These are phyloP conservation scores for Sarocladiaceae sp. DNA, from an alignment of 2,329 filamentous ascomycete genomes.

Conservation along the genomic window DNA sequence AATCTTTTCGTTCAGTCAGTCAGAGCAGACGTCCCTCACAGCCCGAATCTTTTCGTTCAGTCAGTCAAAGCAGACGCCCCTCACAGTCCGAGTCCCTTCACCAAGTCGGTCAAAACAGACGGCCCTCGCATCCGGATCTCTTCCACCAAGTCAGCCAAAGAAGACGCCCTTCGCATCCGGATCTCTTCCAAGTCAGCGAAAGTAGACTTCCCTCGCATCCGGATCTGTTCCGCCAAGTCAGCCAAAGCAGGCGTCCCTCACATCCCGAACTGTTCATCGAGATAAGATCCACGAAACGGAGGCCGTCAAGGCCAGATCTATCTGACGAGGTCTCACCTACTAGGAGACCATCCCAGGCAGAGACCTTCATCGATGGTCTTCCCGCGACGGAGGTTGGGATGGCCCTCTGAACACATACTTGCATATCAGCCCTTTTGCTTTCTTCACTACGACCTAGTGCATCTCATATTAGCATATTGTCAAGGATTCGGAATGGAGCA, in stretches of 20 bases:
- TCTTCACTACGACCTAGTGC: too few relatives aligned
- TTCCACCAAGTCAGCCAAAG: not conserved
- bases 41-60: not conserved
- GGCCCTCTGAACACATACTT: not conserved
- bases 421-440: not conserved
- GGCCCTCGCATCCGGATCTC: conserved; percentile 2
- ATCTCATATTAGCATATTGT: too few relatives aligned
- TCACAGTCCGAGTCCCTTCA: not conserved
- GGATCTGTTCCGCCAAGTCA: not conserved
- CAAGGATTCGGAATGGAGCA: too few relatives aligned
- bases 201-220: not conserved
- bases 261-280: conserved; percentile 1
- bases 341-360: not conserved
- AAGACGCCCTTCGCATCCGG: not conserved
- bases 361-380: not conserved
- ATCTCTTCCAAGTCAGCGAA: not conserved
- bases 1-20: not conserved
- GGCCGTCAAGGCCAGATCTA: conserved; percentile 2
- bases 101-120: not conserved
- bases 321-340: conserved; percentile 1
- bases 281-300: not conserved
- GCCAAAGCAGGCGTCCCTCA: not conserved
- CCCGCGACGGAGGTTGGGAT: conserved; percentile 2
- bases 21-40: not conserved
- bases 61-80: not conserved